Base-by-base conservation (phyloP, 371 early-diverging fungal genomes). In the Circinella minor region DNA sequence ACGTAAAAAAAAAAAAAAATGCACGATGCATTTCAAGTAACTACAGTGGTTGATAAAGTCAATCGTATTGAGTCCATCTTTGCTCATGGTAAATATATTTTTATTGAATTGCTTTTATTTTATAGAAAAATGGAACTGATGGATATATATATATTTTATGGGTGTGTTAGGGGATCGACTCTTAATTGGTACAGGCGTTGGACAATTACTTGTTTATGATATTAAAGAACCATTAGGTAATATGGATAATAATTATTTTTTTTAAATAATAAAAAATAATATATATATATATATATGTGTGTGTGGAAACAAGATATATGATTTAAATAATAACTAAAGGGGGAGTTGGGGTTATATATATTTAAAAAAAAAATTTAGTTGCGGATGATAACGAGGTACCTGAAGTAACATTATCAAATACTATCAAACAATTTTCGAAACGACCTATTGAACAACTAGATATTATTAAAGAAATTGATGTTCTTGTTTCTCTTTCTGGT, bases 361-460 rank as follows among this genome's bases (percentile, higher is more conserved):
- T n/a, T n/a, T n/a, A n/a, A n/a, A n/a, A n/a, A n/a, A n/a, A 15
- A 3, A 15, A 17, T 59, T 4, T 73, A 85, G 85, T 85, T 67
- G 85, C 83, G 9, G 85, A 81, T 49, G 81, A 80, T 49, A 86
- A 86, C 47, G 81, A 88, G 61, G 69, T 78, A 7, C 82, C 84
- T 36, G 78, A 79, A 60, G 89, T 89, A 1, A 86, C 84, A 0
- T 81, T 93, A 49, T 76, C 81, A 9, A 88, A 92, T 62, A 91
- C 92, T 1, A 81, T 85, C 61, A 92, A 93, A 75, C 83, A 76
- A 10, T 92, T 94, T 75, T 88, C 92, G 17, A 89, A 88, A 65
- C 85, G 82, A 55, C 81, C 92, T 10, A 89, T 94, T 57, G 94
- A 93, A 65, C 92, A 92, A 55, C 77, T 94, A 36, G 92, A 90